Percentiles rank a stretch among this genome's conserved stretches.
Conservation (phyloP, 179 eudicot genomes). For the Silene vulgaris region DNA sequence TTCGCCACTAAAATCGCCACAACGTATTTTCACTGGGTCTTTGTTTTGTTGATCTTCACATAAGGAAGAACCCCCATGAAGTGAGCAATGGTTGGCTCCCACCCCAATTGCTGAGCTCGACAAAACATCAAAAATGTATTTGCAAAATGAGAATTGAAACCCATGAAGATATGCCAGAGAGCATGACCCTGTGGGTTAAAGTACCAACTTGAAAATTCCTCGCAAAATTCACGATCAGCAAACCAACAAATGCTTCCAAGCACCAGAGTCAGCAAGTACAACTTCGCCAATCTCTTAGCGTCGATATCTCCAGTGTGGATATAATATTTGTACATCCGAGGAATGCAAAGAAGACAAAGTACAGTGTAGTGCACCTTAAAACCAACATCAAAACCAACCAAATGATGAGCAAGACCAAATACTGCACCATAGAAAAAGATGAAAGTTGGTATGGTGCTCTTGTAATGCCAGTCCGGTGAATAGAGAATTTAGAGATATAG, state of each 20-base stretch:
- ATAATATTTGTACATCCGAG: conserved; percentile 84
- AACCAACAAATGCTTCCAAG: conserved; percentile 66
- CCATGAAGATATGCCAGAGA: conserved; percentile 78
- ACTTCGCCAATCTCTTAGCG: conserved; percentile 70
- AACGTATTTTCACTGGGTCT: conserved; percentile 47
- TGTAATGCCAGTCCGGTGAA: conserved; percentile 94
- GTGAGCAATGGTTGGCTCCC: conserved; percentile 59
- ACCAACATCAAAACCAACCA: conserved; percentile 45
- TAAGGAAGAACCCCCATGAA: conserved; percentile 62
- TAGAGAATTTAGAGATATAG: conserved; percentile 84
- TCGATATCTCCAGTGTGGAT: conserved; percentile 50
- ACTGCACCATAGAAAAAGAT: conserved; percentile 67
- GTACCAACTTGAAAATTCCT: conserved; percentile 47
- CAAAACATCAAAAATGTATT: conserved; percentile 89
- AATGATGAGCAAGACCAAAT: conserved; percentile 69
- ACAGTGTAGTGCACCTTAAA: conserved; percentile 64
- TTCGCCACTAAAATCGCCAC: conserved; percentile 6
- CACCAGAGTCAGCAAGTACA: conserved; percentile 44
- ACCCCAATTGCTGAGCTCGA: conserved; percentile 76
- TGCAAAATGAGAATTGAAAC: conserved; percentile 71
- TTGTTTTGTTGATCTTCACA: conserved; percentile 75
- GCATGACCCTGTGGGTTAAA: conserved; percentile 95
- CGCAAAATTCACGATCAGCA: conserved; percentile 63
- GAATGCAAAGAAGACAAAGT: conserved; percentile 84
- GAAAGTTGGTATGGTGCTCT: conserved; percentile 86